Conservation (phyloP, 495 filamentous ascomycete genomes). For the Pseudomonodictys pantanalensis region DNA sequence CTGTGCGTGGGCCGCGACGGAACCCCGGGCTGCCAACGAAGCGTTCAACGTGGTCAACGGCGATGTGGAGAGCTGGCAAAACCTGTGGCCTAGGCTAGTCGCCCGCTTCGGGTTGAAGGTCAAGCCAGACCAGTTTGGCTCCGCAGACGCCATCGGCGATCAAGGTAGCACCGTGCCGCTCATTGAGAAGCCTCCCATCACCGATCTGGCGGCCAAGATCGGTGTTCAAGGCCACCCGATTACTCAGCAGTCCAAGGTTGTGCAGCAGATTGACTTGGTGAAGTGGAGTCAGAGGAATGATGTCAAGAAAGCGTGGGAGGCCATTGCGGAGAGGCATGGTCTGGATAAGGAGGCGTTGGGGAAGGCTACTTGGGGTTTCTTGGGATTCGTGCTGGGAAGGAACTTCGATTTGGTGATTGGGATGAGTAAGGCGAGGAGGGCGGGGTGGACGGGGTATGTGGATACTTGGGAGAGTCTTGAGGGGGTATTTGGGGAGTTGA, state of each 20-base stretch:
- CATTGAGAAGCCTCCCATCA: constrained; percentile 45
- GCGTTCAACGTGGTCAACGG: constrained; percentile 59
- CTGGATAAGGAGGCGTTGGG: constrained; percentile 51
- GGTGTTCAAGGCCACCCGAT: constrained; percentile 41
- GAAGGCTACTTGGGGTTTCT: constrained; percentile 57
- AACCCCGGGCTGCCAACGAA: constrained; percentile 47
- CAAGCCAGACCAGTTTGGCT: constrained; percentile 47
- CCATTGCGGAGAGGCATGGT: constrained; percentile 47
- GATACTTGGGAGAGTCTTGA: constrained; percentile 55
- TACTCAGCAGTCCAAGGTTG: constrained; percentile 39
- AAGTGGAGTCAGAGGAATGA: constrained; percentile 53
- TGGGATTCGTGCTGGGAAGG: constrained; percentile 51
- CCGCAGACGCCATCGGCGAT: not conserved
- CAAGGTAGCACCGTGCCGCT: constrained; percentile 30
- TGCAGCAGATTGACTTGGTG: constrained; percentile 49
- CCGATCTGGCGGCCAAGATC: constrained; percentile 39
- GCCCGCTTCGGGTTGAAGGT: constrained; percentile 48
- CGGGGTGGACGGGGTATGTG: constrained; percentile 49
- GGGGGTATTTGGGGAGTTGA: constrained; percentile 50
- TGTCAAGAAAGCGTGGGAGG: constrained; percentile 50
- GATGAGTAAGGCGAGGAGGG: constrained; percentile 58
- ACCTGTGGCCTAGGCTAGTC: constrained; percentile 55
- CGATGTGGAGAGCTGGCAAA: constrained; percentile 54
- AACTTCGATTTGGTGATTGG: constrained; percentile 50
- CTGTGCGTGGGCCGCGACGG: constrained; percentile 51